A percentile compares a stretch with the other conserved stretches of the same genome.
These are phyloP conservation scores for Xylaria sp. DNA, from an alignment of 2,329 filamentous ascomycete species.

Conservation along the genomic window DNA sequence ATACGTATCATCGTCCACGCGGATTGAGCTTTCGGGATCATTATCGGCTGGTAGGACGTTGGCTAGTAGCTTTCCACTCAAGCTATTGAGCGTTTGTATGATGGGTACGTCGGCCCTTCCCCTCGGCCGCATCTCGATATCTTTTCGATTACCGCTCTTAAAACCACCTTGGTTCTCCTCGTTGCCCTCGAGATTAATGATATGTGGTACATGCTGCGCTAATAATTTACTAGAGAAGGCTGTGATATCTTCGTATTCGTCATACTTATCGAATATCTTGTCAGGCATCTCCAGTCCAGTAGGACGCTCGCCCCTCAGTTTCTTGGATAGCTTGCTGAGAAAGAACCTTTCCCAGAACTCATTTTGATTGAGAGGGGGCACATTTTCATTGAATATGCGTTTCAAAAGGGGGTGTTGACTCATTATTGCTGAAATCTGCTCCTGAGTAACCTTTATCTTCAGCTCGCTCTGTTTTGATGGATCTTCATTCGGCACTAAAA, in stretches of 20 bases:
- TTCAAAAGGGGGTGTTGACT: conserved; percentile 91
- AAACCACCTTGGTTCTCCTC: conserved; percentile 93
- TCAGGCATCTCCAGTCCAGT: conserved; percentile 81
- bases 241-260: conserved; percentile 75
- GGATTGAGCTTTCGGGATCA: conserved; percentile 69
- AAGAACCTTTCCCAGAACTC: conserved; percentile 97
- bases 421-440: conserved; percentile 94
- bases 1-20: conserved; percentile 79
- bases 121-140: conserved; percentile 85
- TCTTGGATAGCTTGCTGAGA: conserved; percentile 88
- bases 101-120: conserved; percentile 82
- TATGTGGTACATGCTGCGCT: conserved; percentile 79
- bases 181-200: conserved; percentile 93
- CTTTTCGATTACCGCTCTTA: conserved; percentile 83
- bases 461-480: conserved; percentile 65
- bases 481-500: conserved; percentile 64
- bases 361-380: conserved; percentile 80
- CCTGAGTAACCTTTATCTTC: conserved; percentile 85
- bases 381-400: conserved; percentile 91
- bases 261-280: conserved; percentile 85
- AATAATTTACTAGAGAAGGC: conserved; percentile 65
- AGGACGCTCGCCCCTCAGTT: conserved; percentile 88
- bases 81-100: conserved; percentile 85
- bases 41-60: conserved; percentile 83
- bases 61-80: conserved; percentile 93